Conservation (phyloP, 352 stramenopile genomes). For the Phytophthora idaei region DNA sequence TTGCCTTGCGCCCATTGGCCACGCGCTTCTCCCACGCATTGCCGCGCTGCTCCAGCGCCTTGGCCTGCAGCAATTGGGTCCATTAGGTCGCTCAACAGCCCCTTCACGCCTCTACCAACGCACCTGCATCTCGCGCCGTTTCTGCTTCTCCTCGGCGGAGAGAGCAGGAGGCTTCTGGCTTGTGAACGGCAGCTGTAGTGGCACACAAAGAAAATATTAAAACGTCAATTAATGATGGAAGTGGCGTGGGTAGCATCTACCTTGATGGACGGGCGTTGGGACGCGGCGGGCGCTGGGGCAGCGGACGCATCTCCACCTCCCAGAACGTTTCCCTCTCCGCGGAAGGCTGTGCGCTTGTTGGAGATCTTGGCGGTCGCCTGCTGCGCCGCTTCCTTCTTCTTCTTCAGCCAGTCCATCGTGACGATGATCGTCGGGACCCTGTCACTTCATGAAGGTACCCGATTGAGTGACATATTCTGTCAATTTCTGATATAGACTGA, state of each 20-base stretch:
- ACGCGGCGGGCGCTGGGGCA: slow-evolving; percentile 12
- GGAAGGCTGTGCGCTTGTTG: slow-evolving; percentile 71
- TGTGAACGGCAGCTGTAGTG: slow-evolving; percentile 44
- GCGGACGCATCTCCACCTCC: slow-evolving; percentile 28
- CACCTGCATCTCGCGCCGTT: slow-evolving; percentile 69
- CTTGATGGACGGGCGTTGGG: slow-evolving; percentile 31
- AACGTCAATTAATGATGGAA: neutral
- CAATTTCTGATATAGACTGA: neutral
- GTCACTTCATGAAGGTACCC: neutral
- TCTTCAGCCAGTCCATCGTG: slow-evolving; percentile 79
- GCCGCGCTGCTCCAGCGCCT: slow-evolving; percentile 60
- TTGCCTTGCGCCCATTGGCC: slow-evolving; percentile 51
- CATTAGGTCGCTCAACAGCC: neutral
- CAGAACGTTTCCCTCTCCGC: slow-evolving; percentile 70
- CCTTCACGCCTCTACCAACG: neutral
- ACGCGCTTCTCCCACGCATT: slow-evolving; percentile 80
- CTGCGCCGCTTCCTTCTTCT: slow-evolving; percentile 82
- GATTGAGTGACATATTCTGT: neutral
- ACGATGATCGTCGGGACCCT: neutral
- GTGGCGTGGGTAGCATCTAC: slow-evolving; percentile 11
- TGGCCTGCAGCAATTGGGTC: slow-evolving; percentile 32
- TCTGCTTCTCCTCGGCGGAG: slow-evolving; percentile 59
- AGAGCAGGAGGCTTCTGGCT: slow-evolving; percentile 44
- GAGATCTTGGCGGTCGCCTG: slow-evolving; percentile 75
- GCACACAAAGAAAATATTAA: slow-evolving; percentile 1